phyloP scores from a whole-genome alignment of 306 rosid genomes.

The Sophora flavescens region DNA sequence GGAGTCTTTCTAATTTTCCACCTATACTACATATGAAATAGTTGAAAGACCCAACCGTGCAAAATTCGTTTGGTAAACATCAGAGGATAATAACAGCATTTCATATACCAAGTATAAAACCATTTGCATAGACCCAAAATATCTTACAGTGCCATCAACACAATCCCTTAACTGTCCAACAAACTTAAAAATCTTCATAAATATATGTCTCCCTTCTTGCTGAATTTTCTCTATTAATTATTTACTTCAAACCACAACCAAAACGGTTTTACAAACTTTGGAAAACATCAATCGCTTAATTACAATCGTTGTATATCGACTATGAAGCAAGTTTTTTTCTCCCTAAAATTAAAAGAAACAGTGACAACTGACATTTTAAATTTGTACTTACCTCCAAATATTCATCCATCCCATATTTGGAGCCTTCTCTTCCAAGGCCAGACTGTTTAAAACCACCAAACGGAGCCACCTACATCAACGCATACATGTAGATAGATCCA shows the following conservation, averaged over 20 bases:
- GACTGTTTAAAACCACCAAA: slow-evolving; percentile 97
- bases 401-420: slow-evolving; percentile 97
- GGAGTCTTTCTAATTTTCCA: slow-evolving; percentile 5
- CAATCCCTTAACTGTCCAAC: not conserved
- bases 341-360: not conserved
- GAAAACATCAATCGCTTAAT: not conserved
- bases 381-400: slow-evolving; percentile 79
- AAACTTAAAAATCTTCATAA: not conserved
- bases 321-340: slow-evolving; percentile 15
- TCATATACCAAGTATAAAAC: not conserved
- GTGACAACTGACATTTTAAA: not conserved
- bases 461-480: slow-evolving; percentile 87
- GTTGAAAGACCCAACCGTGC: slow-evolving; percentile 4
- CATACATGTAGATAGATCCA: slow-evolving; percentile 26
- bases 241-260: not conserved
- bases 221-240: not conserved
- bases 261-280: not conserved
- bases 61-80: slow-evolving; percentile 13
- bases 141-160: slow-evolving; percentile 12
- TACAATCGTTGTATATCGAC: not conserved
- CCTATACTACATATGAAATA: slow-evolving; percentile 14
- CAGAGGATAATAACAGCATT: not conserved
- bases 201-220: not conserved
- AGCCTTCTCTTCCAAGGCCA: slow-evolving; percentile 98
- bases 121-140: not conserved